Evolutionary conservation across 176 grass and related monocot genomes (phyloP), one percentile per base, ranked within the genome.

Genomic region (Oryza glumipatula): DNA sequence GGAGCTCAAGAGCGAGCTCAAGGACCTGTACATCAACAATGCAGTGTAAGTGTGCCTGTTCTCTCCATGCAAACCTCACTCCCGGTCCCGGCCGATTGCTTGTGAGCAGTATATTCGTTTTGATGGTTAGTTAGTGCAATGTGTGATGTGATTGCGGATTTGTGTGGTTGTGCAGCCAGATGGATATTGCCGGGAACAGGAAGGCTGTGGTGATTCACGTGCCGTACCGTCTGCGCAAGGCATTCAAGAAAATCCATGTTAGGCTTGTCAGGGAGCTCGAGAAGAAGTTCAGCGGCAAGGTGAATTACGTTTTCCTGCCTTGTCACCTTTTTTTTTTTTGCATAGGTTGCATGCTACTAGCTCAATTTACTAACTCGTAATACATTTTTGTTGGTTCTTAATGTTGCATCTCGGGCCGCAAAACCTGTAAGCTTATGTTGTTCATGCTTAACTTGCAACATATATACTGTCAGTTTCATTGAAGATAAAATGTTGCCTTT

Each of bases 271-370:
- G 93, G 87, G 96, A 98, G 87, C 87, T 98, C 7, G 96, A 98
- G 80, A 98, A 98, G 93, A 98, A 98, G 68, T 98, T 98, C 73
- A 98, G 96, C 63, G 96, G 96, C 74, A 98, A 98, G 91, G 95
- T 94, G 68, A 77, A 66, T 80, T 80, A 14, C 2, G 3, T 36
- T 6, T 21, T 21, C 52, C 51, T 30, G 11, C 0, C 14, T 17
- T 5, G 2, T 14, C 3, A 36, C 0, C 2, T 32, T 32, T 32
- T 32, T 32, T 7, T 8, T 7, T 8, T 9, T 10, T 26, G 6
- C 2, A 51, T 65, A 1, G 12, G 19, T 73, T 74, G 16, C 24
- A 5, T 30, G 9, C 1, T 54, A 33, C 2, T 45, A 4, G 41
- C 11, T 10, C 21, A 21, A n/a, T 38, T 10, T 17, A 54, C 49